These are phyloP conservation scores for Kandelia obovata DNA, from an alignment of 345 rosid species.

Conservation along the genomic window DNA sequence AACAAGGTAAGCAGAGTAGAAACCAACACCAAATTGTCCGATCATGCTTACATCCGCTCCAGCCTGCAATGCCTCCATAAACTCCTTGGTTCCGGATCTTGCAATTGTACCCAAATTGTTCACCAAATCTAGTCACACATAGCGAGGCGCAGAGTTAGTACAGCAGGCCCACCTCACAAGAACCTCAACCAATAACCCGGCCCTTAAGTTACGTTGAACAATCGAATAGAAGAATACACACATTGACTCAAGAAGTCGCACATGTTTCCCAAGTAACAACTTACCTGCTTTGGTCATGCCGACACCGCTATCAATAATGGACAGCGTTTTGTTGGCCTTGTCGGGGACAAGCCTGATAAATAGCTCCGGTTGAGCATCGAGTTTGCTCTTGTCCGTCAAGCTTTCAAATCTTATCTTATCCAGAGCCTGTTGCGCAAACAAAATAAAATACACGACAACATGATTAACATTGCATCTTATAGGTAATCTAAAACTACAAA, in stretches of 20 bases:
- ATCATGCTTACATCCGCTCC: constrained; percentile 98
- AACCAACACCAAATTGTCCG: constrained; percentile 90
- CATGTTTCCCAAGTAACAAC: no score
- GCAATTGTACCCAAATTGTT: constrained; percentile 91
- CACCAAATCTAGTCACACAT: constrained; percentile 46
- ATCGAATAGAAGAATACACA: background rate
- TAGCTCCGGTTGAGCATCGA: constrained; percentile 76
- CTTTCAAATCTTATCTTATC: constrained; percentile 79
- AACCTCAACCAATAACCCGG: background rate
- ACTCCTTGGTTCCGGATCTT: constrained; percentile 88
- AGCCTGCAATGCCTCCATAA: constrained; percentile 88
- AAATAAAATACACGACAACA: no score
- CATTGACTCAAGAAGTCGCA: background rate
- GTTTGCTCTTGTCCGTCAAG: constrained; percentile 83
- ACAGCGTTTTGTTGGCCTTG: constrained; percentile 62
- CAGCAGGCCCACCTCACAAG: background rate
- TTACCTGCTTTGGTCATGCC: constrained; percentile 93
- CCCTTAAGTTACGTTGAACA: background rate
- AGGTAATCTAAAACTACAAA: no score
- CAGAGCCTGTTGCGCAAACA: constrained; percentile 45
- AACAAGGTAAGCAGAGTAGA: constrained; percentile 90
- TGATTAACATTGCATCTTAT: no score
- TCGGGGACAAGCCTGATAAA: constrained; percentile 76
- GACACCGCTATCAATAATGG: constrained; percentile 72
- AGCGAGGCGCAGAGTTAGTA: background rate